These are phyloP conservation scores for Parathielavia appendiculata DNA, from an alignment of 495 filamentous ascomycete species.

Conservation along the genomic window DNA sequence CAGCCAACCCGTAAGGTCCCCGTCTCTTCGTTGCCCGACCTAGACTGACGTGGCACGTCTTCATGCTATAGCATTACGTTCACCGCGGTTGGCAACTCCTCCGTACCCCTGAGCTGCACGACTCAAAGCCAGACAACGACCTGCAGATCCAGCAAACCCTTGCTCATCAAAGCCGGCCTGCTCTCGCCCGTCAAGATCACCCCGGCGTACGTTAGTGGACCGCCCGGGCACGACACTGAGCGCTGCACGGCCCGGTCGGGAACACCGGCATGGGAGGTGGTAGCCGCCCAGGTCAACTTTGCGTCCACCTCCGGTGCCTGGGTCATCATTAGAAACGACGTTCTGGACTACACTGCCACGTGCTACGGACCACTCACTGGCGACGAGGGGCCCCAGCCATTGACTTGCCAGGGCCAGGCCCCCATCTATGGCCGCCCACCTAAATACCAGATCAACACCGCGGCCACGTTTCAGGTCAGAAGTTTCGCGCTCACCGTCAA, in stretches of 20 bases:
- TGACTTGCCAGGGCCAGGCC: slow-evolving; percentile 10
- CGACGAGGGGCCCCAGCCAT: not conserved
- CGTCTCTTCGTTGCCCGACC: not conserved
- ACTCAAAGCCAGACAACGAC: not conserved
- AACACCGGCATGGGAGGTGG: slow-evolving; percentile 18
- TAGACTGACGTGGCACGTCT: not conserved
- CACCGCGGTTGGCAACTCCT: slow-evolving; percentile 22
- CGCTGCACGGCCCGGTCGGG: slow-evolving; percentile 20
- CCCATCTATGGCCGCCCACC: not conserved
- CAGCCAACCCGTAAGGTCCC: slow-evolving; percentile 13
- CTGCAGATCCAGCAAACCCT: not conserved
- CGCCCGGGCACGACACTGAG: slow-evolving; percentile 19
- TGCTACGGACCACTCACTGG: slow-evolving; percentile 7
- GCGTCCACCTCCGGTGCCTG: slow-evolving; percentile 3
- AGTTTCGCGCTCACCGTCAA: slow-evolving; percentile 15
- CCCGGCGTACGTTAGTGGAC: slow-evolving; percentile 20
- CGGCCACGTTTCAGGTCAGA: slow-evolving; percentile 2
- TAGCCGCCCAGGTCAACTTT: slow-evolving; percentile 9
- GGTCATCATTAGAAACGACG: slow-evolving; percentile 13
- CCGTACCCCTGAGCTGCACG: slow-evolving; percentile 14
- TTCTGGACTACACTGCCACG: slow-evolving; percentile 12
- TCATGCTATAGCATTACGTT: slow-evolving; percentile 15
- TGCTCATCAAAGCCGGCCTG: slow-evolving; percentile 19
- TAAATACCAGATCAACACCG: slow-evolving; percentile 16
- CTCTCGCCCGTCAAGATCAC: slow-evolving; percentile 20